A percentile compares a stretch with the other conserved stretches of the same genome.
Conservation (phyloP, 2,329 filamentous ascomycete genomes). For the Aspergillus aculeatus region DNA sequence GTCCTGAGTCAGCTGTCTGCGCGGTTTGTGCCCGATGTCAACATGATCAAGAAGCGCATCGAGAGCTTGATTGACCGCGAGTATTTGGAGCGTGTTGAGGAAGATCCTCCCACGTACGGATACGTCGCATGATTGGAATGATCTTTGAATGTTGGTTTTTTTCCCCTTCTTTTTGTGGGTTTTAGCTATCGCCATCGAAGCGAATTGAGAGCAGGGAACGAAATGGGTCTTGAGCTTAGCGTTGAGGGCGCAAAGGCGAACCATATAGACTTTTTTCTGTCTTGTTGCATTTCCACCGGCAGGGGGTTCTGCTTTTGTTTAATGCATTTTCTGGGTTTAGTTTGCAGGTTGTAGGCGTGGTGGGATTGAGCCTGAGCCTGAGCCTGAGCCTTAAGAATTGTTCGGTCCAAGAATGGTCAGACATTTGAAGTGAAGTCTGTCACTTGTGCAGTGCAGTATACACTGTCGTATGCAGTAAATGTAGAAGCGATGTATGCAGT, state of each 20-base stretch:
- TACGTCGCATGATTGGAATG: slow-evolving; percentile 41
- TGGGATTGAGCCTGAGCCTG: too few relatives aligned
- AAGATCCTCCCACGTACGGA: slow-evolving; percentile 46
- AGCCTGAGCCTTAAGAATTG: too few relatives aligned
- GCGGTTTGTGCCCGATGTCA: slow-evolving; percentile 52
- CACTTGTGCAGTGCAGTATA: too few relatives aligned
- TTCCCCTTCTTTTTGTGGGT: background rate
- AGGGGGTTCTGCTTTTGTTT: too few relatives aligned
- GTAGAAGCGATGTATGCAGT: background rate
- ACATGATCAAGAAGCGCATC: slow-evolving; percentile 54
- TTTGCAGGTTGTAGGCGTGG: too few relatives aligned
- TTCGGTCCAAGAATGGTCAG: too few relatives aligned
- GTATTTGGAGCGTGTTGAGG: slow-evolving; percentile 48
- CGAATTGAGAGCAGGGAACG: background rate
- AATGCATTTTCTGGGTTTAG: too few relatives aligned
- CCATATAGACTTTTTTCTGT: slow-evolving; percentile 4
- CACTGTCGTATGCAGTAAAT: background rate
- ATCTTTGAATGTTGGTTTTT: background rate
- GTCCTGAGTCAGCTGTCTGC: slow-evolving; percentile 49
- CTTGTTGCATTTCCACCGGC: background rate
- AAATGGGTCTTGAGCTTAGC: slow-evolving; percentile 23
- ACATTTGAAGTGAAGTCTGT: too few relatives aligned
- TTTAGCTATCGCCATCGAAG: background rate
- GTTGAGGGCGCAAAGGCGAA: slow-evolving; percentile 20
- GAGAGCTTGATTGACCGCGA: slow-evolving; percentile 55